Percentiles rank a stretch among this genome's conserved stretches.
phyloP scores from a whole-genome alignment of 352 stramenopile species.

The Thraustotheca clavata region DNA sequence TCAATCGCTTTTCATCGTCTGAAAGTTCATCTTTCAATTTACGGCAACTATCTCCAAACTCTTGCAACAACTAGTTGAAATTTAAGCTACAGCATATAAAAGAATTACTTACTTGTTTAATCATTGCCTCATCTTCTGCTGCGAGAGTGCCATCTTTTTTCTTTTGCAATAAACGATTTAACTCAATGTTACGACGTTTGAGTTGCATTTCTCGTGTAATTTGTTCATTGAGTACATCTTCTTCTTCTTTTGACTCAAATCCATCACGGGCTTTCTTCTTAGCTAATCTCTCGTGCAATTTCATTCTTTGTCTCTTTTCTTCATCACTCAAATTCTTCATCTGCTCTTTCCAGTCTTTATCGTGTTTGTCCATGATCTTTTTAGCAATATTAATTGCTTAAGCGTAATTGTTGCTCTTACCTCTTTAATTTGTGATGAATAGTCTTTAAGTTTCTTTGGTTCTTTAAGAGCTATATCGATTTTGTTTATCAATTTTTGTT shows the following conservation, averaged over 20 bases:
- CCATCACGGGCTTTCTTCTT: neutral
- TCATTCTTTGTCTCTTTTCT: neutral
- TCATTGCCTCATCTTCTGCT: neutral
- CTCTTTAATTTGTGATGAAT: too few relatives aligned
- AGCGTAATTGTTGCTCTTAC: too few relatives aligned
- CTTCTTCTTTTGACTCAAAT: constrained; percentile 5
- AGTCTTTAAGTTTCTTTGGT: too few relatives aligned
- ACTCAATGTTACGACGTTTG: neutral
- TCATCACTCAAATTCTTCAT: neutral
- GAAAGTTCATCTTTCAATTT: neutral
- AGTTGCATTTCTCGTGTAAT: neutral
- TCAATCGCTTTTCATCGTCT: constrained; percentile 13
- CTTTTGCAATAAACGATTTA: neutral
- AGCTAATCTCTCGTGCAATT: constrained; percentile 14
- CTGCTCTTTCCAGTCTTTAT: neutral
- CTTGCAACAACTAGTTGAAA: neutral
- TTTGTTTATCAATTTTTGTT: too few relatives aligned
- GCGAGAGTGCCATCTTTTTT: neutral
- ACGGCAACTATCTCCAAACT: neutral
- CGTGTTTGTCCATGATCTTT: constrained; percentile 13
- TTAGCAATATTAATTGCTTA: neutral
- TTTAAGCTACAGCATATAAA: neutral
- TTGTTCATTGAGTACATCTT: neutral
- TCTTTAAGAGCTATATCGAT: too few relatives aligned
- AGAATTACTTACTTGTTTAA: neutral